Base-by-base conservation (phyloP, 257 asterid genomes). In the Henckelia pumila region DNA sequence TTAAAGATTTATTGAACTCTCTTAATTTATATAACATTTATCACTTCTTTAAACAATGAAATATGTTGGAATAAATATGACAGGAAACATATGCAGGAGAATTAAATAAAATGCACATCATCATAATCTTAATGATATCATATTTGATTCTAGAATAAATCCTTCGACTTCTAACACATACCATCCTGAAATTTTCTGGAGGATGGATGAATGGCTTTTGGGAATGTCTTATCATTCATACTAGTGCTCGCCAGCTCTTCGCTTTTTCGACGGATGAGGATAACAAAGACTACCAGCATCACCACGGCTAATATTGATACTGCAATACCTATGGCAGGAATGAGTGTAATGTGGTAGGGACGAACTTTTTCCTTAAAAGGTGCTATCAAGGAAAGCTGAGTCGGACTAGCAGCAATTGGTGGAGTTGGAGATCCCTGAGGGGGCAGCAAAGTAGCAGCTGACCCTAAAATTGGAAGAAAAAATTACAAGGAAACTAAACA, bases 171-270 rank as follows among this genome's bases (percentile, higher is more conserved):
- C 6, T 40, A 16, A 4, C 20, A 67, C 49, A 5, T 77, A 94
- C 97, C 97, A 70, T 91, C 96, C 69, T 77, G 96, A 74, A 81
- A 68, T 71, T 80, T 88, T 77, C 77, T 83, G 6, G 93, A 49
- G n/a, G 88, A 71, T 60, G 72, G 81, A 73, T 77, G 72, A 70
- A 78, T 71, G 66, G 82, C 72, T 78, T 83, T 88, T 11, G 85
- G 72, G 40, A 81, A 63, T 17, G 69, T 64, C 70, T 77, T 80
- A 16, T 85, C 75, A 73, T 66, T 65, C 32, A 29, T 53, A 68
- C 77, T 82, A 11, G 81, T 75, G 56, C 84, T 86, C 64, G 82
- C 83, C 64, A 94, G 86, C 75, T 94, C 92, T 77, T 74, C 73
- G 72, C 69, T 80, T 83, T 87, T 91, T 74, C 78, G 73, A 56